phyloP scores from a whole-genome alignment of 331 rosid genomes.

The Arachis monticola region DNA sequence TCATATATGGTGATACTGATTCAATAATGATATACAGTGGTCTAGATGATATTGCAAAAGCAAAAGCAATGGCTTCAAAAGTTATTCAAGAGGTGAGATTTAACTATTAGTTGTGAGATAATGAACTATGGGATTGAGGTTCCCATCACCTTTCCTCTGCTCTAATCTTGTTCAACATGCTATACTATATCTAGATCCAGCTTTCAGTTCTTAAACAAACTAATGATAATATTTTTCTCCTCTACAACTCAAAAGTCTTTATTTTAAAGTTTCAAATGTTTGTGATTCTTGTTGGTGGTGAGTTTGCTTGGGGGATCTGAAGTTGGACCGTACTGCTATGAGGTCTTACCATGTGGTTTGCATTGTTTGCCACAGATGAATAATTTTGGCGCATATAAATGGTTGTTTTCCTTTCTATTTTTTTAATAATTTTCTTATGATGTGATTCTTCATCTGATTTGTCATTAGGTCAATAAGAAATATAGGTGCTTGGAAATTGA shows the following conservation, averaged over 20 bases:
- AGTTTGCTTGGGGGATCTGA: neutral
- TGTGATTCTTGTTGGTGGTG: conserved; percentile 14
- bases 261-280: conserved; percentile 28
- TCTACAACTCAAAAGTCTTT: neutral
- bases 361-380: neutral
- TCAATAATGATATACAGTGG: conserved; percentile 98
- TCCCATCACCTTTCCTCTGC: neutral
- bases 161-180: conserved; percentile 6
- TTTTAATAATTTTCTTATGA: conserved; percentile 5
- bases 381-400: conserved; percentile 6
- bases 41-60: conserved; percentile 80
- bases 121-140: conserved; percentile 25
- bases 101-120: conserved; percentile 26
- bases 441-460: conserved; percentile 41
- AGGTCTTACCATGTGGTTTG: conserved; percentile 19
- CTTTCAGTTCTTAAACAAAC: conserved; percentile 15
- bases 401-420: conserved; percentile 19
- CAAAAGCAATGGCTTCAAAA: conserved; percentile 77
- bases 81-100: conserved; percentile 88
- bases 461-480: conserved; percentile 85
- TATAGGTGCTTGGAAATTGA: conserved; percentile 92
- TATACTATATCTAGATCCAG: conserved; percentile 21
- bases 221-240: neutral
- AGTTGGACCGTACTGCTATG: conserved; percentile 19
- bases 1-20: conserved; percentile 96